phyloP scores from a whole-genome alignment of 495 filamentous ascomycete genomes.

The Trypethelium eluteriae region DNA sequence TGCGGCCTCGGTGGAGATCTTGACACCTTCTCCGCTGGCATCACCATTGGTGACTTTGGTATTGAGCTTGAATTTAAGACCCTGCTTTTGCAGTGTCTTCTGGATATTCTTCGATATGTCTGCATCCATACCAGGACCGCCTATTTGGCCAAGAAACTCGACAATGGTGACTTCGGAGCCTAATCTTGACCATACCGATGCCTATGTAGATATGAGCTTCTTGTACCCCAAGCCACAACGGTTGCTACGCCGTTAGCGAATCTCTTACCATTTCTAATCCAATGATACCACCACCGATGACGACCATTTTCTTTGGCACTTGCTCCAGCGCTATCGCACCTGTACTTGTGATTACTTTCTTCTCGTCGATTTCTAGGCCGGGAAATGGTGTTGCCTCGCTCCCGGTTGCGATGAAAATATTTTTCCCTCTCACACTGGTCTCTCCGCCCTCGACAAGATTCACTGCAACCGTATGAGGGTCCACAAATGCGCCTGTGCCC shows the following conservation, averaged over 20 bases:
- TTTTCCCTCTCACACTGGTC: conserved; percentile 76
- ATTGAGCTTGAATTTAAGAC: conserved; percentile 95
- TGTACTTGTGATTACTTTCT: conserved; percentile 92
- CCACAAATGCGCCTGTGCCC: conserved; percentile 77
- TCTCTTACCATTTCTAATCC: conserved; percentile 83
- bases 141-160: conserved; percentile 92
- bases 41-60: conserved; percentile 91
- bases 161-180: conserved; percentile 94
- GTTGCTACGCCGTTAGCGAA: not conserved
- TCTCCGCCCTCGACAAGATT: conserved; percentile 85
- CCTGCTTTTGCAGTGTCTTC: conserved; percentile 92
- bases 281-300: conserved; percentile 98
- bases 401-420: conserved; percentile 95
- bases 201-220: conserved; percentile 40
- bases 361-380: conserved; percentile 90
- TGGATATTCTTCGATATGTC: conserved; percentile 89
- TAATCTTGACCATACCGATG: conserved; percentile 90
- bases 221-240: not conserved
- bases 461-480: conserved; percentile 87
- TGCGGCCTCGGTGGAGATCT: conserved; percentile 78
- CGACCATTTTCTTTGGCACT: conserved; percentile 94
- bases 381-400: conserved; percentile 94
- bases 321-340: conserved; percentile 81
- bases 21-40: conserved; percentile 63
- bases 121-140: conserved; percentile 92